These are phyloP conservation scores for Onygenales sp. DNA, from an alignment of 2,329 filamentous ascomycete species.

Conservation along the genomic window DNA sequence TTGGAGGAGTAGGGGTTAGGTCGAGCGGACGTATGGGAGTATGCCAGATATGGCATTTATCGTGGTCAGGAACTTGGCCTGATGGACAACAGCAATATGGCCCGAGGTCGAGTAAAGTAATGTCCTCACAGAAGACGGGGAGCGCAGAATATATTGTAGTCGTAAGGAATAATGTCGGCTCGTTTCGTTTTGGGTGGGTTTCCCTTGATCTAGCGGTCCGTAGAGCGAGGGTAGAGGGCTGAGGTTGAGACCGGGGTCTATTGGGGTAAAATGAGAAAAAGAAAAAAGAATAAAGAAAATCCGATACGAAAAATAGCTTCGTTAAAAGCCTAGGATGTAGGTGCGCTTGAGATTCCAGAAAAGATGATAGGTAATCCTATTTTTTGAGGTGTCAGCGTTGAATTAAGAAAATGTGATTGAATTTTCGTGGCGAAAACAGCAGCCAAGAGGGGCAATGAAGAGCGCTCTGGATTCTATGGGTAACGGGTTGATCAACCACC, in stretches of 20 bases:
- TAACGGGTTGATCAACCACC: not conserved
- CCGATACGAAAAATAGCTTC: not conserved
- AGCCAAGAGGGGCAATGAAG: not conserved
- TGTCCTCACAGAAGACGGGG: not conserved
- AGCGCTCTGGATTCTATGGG: not conserved
- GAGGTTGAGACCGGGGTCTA: not conserved
- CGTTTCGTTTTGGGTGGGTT: not conserved
- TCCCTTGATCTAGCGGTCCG: too few species aligned
- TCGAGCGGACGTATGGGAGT: constrained; percentile 7
- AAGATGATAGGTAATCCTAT: too few species aligned
- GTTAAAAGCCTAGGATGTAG: not conserved
- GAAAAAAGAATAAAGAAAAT: not conserved
- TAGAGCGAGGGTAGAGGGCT: not conserved
- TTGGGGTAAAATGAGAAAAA: not conserved
- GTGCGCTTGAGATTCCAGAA: not conserved
- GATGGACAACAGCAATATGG: not conserved
- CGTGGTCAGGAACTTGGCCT: not conserved
- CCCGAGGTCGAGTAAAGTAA: too few species aligned
- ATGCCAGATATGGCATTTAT: constrained; percentile 11
- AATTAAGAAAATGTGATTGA: not conserved
- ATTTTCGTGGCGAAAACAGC: constrained; percentile 1
- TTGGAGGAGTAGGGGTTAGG: constrained; percentile 9
- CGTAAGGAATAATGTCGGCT: not conserved
- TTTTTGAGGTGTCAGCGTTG: not conserved
- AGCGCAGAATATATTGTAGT: not conserved